Base-by-base conservation (phyloP, 2,329 filamentous ascomycete species). In the Aspergillus unguis region DNA sequence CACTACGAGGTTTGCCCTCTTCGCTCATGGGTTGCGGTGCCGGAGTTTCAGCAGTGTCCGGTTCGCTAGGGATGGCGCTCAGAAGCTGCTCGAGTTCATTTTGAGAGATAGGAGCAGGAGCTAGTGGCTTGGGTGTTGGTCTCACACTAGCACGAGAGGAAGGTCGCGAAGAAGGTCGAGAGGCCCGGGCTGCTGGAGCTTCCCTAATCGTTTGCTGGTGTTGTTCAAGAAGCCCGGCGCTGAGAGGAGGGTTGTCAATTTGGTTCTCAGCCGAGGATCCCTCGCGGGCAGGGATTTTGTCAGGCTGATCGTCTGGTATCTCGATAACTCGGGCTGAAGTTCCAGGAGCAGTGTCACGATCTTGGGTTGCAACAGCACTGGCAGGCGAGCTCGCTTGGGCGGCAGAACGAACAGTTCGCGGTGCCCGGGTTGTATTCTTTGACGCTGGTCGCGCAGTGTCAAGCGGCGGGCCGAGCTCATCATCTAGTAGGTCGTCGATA, bases 401-500 rank as follows among this genome's bases (percentile, higher is more conserved):
- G 17, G 63, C 50, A 47, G 62, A 49, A 3, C 62, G 61, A 7
- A 61, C 63, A 37, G 57, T 61, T 11, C 50, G 61, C 43, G 65
- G 62, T 7, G 58, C 54, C 2, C 56, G 58, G 29, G 51, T 26
- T n/a, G 48, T 41, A 17, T 57, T 58, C 26, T 63, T 63, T 5
- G 60, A 55, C 0, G 53, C 47, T 17, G 54, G 50, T n/a, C 56
- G 60, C 40, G 57, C 55, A 26, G 51, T 55, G 17, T 65, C 66
- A n/a, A 62, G 50, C 4, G 66, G 64, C 1, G 65, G 67, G 6
- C 52, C 58, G 6, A 62, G 59, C 41, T 83, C 79, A 26, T 88
- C 83, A 35, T 86, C 86, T 54, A 90, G 82, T 5, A 85, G 77
- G 27, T 87, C 84, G n/a, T 87, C 81, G 11, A 87, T 69, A 5